Evolutionary conservation across 2,329 filamentous ascomycete species (phyloP), one percentile per base, ranked within the genome.

Genomic region (Eutypa lata): DNA sequence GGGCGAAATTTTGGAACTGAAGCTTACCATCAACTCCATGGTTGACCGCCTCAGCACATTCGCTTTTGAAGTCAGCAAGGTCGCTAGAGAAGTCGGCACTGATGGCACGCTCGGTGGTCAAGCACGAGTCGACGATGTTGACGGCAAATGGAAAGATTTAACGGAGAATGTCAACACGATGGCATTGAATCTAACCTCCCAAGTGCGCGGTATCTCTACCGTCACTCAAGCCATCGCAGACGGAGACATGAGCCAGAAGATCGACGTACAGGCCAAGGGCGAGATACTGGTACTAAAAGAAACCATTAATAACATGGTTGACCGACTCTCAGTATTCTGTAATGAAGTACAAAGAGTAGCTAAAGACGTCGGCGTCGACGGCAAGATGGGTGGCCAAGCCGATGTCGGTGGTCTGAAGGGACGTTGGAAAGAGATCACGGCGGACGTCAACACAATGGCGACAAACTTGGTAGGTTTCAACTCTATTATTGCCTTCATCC

Each of bases 261-360:
- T 97, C 64, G 89, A 96, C 60, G 93, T 97, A 7, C 89, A 96
- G 64, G 93, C 93, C 50, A 91, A 93, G 71, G 93, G 93, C 73
- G 93, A 97, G 72, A 96, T 97, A 59, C 83, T 94, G 59, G 87
- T 96, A 2, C 76, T 97, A 49, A 97, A 97, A 69, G 91, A 95
- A 67, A 97, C 93, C 43, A 96, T 97, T 76, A 97, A 97, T 71
- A 93, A 97, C 84, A 97, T 97, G 93, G 93, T 97, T 60, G 92
- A 92, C 68, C 86, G 93, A 57, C 76, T 99, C 48, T 95, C 94
- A 54, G 93, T 93, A 59, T 97, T 97, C 82, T 96, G 92, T 52
- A 91, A 95, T 61, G 92, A 96, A 68, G 89, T 99, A 58, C 94
- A 97, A 73, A 84, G 92, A 62, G 93, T 99, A 28, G 93, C 93